Evolutionary conservation across 805 yeast species (phyloP).

Genomic region (Danielia reshetovae): DNA sequence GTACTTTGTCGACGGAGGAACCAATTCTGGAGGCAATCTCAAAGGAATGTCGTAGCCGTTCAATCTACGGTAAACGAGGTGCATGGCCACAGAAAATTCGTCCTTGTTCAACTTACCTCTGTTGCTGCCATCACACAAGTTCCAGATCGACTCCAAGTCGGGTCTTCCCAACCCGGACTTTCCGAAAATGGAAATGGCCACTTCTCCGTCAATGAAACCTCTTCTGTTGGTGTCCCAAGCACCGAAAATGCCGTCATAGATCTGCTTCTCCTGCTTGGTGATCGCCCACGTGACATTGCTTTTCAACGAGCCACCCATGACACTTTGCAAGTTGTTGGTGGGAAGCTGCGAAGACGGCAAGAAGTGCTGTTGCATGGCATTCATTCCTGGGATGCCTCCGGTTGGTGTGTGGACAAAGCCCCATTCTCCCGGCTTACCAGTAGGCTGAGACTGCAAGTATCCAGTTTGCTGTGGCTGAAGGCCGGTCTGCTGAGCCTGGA

Average conservation of each 20-base stretch:
- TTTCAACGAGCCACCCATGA: conserved; percentile 38
- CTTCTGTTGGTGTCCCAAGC: conserved; percentile 73
- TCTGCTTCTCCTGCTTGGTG: conserved; percentile 79
- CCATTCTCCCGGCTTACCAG: conserved; percentile 79
- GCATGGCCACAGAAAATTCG: conserved; percentile 97
- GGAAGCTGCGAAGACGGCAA: conserved; percentile 48
- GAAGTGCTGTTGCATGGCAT: conserved; percentile 63
- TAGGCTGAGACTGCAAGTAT: conserved; percentile 45
- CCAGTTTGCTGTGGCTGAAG: conserved; percentile 10
- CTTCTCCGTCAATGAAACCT: conserved; percentile 74
- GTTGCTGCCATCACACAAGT: conserved; percentile 75
- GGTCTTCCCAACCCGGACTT: conserved; percentile 85
- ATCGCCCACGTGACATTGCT: conserved; percentile 76
- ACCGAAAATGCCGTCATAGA: conserved; percentile 81
- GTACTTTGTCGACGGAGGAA: conserved; percentile 80
- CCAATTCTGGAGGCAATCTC: conserved; percentile 78
- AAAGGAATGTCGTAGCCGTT: conserved; percentile 86
- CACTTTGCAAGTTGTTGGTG: conserved; percentile 36
- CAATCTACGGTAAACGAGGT: conserved; percentile 83
- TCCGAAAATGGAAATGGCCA: conserved; percentile 82
- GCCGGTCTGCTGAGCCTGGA: conserved; percentile 38
- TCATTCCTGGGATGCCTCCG: conserved; percentile 68
- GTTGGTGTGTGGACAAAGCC: conserved; percentile 69
- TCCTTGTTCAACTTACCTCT: conserved; percentile 82
- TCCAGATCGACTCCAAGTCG: conserved; percentile 91